These are phyloP conservation scores for Ploettnerulaceae sp. DNA, from an alignment of 2,329 filamentous ascomycete genomes.

Conservation along the genomic window DNA sequence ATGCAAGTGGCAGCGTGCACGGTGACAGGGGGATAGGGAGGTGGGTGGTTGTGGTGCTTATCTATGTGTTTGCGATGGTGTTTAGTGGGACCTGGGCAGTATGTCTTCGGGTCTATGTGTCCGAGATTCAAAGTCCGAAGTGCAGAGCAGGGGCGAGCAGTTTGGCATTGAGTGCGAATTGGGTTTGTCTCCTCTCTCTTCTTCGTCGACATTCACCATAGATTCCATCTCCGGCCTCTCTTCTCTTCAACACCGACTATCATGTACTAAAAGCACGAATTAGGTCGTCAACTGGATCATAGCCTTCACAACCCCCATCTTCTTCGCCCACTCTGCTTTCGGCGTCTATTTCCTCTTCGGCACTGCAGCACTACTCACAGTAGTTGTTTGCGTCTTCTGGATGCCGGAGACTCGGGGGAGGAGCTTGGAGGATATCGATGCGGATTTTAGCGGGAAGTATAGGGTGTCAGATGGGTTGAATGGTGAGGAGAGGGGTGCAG, in stretches of 20 bases:
- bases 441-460: conserved; percentile 13
- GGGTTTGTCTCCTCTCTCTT: conserved; percentile 26
- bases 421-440: conserved; percentile 26
- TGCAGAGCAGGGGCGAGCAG: conserved; percentile 51
- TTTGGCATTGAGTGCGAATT: conserved; percentile 45
- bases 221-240: neutral
- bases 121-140: conserved; percentile 52
- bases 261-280: neutral
- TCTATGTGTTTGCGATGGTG: conserved; percentile 45
- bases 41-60: conserved; percentile 47
- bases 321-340: conserved; percentile 25
- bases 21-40: conserved; percentile 36
- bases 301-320: conserved; percentile 34
- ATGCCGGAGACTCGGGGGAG: conserved; percentile 33
- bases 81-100: conserved; percentile 51
- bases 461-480: neutral
- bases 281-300: conserved; percentile 27
- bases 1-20: conserved; percentile 44
- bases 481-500: neutral
- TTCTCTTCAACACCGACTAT: neutral
- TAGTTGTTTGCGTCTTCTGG: conserved; percentile 18
- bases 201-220: neutral
- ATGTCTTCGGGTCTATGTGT: conserved; percentile 50
- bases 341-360: conserved; percentile 33
- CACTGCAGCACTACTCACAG: conserved; percentile 36